phyloP scores from a whole-genome alignment of 202 grass and related monocot species.

The Zizania palustris region DNA sequence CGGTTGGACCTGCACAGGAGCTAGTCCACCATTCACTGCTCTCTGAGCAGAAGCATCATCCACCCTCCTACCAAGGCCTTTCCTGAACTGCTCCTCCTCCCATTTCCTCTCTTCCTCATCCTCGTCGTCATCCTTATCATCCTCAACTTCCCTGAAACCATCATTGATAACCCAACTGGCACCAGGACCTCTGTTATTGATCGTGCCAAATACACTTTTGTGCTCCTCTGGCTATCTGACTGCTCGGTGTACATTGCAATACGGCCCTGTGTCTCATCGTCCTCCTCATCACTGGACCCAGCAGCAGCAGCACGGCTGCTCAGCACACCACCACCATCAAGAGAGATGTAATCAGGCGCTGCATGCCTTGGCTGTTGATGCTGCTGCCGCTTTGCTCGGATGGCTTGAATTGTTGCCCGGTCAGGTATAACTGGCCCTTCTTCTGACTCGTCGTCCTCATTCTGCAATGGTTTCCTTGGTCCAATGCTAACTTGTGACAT shows the following conservation, averaged over 20 bases:
- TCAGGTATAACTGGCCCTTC: conserved; percentile 72
- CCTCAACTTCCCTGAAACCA: conserved; percentile 48
- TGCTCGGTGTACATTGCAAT: conserved; percentile 73
- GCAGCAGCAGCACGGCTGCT: conserved; percentile 61
- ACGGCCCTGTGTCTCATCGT: conserved; percentile 64
- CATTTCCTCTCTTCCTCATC: conserved; percentile 94
- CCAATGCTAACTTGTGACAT: conserved; percentile 48
- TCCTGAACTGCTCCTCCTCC: conserved; percentile 95
- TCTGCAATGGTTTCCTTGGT: conserved; percentile 20
- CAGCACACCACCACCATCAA: conserved; percentile 72
- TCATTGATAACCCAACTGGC: conserved; percentile 42
- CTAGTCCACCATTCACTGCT: conserved; percentile 42
- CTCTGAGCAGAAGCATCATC: conserved; percentile 62
- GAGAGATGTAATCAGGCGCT: conserved; percentile 85
- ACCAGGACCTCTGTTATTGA: conserved; percentile 49
- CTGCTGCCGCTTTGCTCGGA: conserved; percentile 82
- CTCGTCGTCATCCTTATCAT: conserved; percentile 57
- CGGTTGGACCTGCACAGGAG: conserved; percentile 50
- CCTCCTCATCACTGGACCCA: conserved; percentile 86
- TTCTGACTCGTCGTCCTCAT: conserved; percentile 33
- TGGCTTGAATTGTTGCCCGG: conserved; percentile 78
- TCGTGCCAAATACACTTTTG: conserved; percentile 64
- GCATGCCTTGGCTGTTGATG: conserved; percentile 75
- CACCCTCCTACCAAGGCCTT: conserved; percentile 72
- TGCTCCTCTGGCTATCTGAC: conserved; percentile 36